phyloP scores from a whole-genome alignment of 2,329 filamentous ascomycete species.

The Fusarium tjaetaba region DNA sequence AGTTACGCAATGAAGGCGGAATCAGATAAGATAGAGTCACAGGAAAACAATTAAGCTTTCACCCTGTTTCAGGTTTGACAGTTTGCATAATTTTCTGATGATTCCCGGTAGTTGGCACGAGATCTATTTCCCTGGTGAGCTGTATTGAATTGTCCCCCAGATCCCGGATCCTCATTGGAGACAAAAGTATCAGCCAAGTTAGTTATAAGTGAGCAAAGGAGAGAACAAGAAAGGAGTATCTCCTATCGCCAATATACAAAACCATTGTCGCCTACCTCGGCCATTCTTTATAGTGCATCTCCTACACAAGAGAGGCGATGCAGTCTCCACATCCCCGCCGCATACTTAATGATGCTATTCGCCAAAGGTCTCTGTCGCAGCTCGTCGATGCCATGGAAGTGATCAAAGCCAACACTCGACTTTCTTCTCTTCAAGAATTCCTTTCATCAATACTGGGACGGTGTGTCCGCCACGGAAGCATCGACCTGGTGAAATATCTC shows the following conservation, averaged over 20 bases:
- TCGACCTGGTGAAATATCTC: neutral
- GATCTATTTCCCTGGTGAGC: neutral
- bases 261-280: too few species aligned
- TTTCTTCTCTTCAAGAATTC: neutral
- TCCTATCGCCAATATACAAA: too few species aligned
- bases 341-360: neutral
- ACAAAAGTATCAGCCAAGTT: neutral
- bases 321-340: neutral
- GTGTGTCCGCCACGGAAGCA: neutral
- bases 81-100: neutral
- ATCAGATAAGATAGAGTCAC: neutral
- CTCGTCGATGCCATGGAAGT: neutral
- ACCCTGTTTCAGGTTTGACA: neutral
- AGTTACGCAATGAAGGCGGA: neutral
- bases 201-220: neutral
- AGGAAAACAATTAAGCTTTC: neutral
- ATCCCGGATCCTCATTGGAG: neutral
- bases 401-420: neutral
- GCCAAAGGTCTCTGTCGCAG: neutral
- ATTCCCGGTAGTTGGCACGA: too few species aligned
- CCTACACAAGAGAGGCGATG: neutral
- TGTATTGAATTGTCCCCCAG: neutral
- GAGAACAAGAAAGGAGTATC: neutral
- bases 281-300: neutral
- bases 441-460: neutral